Conservation (phyloP, 225 moss, liverwort and hornwort species). For the Sphagnum tenellum region DNA sequence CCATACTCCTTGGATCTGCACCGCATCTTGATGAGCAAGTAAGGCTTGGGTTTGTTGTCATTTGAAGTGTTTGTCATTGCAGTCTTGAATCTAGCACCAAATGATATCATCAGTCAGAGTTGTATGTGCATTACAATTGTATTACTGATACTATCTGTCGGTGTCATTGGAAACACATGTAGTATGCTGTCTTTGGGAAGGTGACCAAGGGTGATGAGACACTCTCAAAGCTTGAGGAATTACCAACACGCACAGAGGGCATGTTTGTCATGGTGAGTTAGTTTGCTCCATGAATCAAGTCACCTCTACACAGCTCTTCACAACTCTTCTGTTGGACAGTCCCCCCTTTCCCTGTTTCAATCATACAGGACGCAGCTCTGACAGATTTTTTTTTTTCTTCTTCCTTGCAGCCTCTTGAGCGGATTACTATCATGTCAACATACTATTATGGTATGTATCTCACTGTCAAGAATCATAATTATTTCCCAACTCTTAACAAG, state of each 20-base stretch:
- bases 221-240: slow-evolving; percentile 74
- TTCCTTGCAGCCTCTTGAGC: slow-evolving; percentile 67
- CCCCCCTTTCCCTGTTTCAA: no score
- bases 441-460: slow-evolving; percentile 70
- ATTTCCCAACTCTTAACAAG: background rate
- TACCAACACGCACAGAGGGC: slow-evolving; percentile 81
- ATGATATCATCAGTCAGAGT: no score
- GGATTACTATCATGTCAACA: slow-evolving; percentile 78
- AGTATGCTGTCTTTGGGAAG: slow-evolving; percentile 98
- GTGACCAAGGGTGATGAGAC: slow-evolving; percentile 86
- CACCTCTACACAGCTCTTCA: background rate
- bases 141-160: no score
- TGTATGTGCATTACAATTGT: no score
- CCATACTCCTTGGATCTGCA: slow-evolving; percentile 81
- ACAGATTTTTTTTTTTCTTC: background rate
- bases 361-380: no score
- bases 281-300: background rate
- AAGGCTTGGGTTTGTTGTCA: background rate
- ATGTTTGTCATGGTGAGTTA: slow-evolving; percentile 87
- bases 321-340: no score
- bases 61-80: background rate
- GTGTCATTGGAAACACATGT: background rate
- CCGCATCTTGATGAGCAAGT: slow-evolving; percentile 96
- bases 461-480: background rate
- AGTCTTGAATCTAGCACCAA: no score